phyloP scores from a whole-genome alignment of 2,329 filamentous ascomycete species.

The Sclerotinia trifoliorum region DNA sequence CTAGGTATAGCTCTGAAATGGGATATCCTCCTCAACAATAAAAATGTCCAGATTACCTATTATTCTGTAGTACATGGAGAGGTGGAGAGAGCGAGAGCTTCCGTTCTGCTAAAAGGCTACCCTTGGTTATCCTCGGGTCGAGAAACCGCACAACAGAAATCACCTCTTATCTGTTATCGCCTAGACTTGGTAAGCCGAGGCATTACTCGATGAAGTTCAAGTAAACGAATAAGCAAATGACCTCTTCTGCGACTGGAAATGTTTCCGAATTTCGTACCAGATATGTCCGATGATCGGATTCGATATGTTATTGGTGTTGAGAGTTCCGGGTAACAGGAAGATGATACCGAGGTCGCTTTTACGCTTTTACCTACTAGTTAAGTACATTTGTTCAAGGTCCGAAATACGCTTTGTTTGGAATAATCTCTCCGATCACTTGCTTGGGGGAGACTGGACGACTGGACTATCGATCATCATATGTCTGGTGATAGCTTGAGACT shows the following conservation, averaged over 20 bases:
- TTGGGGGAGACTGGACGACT: too few species aligned
- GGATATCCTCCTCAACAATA: not conserved
- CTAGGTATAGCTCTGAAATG: not conserved
- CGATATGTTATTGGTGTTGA: not conserved
- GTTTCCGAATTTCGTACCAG: not conserved
- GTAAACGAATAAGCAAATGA: not conserved
- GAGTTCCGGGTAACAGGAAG: slow-evolving; percentile 6
- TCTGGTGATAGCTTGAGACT: not conserved
- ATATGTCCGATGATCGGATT: slow-evolving; percentile 6
- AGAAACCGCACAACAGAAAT: not conserved
- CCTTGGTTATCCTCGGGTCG: slow-evolving; percentile 9
- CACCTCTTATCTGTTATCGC: slow-evolving; percentile 20
- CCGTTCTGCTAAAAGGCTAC: not conserved
- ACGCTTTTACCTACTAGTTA: not conserved
- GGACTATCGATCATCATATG: not conserved
- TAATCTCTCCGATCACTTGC: not conserved
- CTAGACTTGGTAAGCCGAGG: slow-evolving; percentile 17
- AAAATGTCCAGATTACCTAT: not conserved
- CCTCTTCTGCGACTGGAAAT: not conserved
- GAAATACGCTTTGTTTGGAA: not conserved
- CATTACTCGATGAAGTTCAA: not conserved
- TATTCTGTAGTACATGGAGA: too few species aligned
- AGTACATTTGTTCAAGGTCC: not conserved
- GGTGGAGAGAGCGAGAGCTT: not conserved
- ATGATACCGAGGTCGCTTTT: not conserved